phyloP scores from a whole-genome alignment of 495 filamentous ascomycete genomes.

The Neurospora terricola region DNA sequence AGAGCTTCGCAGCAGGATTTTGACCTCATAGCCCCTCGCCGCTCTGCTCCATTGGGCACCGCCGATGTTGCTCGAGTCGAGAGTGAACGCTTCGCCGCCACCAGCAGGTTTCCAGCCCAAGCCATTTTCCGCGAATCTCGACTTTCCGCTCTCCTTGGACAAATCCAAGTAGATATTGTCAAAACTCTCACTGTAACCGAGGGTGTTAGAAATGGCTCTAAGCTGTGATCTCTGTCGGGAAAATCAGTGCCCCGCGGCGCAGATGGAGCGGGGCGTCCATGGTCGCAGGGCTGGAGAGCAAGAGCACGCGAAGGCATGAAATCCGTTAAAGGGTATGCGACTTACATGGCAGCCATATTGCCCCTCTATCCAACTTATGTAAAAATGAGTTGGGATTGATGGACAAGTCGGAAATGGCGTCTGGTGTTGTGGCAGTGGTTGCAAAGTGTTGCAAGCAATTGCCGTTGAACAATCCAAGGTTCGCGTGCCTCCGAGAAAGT shows the following conservation, averaged over 20 bases:
- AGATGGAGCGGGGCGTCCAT: background rate
- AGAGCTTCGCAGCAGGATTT: conserved; percentile 70
- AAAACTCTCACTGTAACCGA: conserved; percentile 64
- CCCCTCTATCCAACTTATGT: background rate
- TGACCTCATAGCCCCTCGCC: conserved; percentile 84
- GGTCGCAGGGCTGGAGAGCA: background rate
- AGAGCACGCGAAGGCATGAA: background rate
- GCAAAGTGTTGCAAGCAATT: background rate
- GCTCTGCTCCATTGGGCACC: conserved; percentile 93
- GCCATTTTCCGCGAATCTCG: conserved; percentile 84
- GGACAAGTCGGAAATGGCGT: background rate
- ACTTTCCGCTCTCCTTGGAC: conserved; percentile 80
- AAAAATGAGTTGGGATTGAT: background rate
- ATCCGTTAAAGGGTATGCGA: background rate
- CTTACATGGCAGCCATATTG: background rate
- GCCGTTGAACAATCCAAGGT: background rate
- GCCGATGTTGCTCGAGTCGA: conserved; percentile 71
- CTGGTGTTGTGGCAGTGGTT: background rate
- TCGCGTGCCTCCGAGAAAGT: background rate
- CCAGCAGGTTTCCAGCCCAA: conserved; percentile 86
- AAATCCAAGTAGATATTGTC: conserved; percentile 93
- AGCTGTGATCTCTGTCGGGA: background rate
- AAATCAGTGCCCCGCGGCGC: background rate
- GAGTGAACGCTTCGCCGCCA: conserved; percentile 83
- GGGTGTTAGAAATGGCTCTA: background rate